Evolutionary conservation across 148 eudicot genomes (phyloP).

Genomic region (Amaranthus hypochondriacus): DNA sequence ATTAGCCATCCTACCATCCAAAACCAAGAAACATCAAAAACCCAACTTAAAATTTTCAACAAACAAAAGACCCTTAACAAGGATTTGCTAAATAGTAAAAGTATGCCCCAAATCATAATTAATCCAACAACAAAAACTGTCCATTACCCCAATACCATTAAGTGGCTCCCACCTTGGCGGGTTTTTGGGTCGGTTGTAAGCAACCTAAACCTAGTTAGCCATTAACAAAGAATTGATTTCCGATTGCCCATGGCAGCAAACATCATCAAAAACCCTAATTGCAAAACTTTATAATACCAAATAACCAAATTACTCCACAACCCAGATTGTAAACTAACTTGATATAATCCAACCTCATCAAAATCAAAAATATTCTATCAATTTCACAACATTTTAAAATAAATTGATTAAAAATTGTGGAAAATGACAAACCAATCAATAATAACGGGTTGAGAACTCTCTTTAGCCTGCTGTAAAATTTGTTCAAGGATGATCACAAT

Average conservation of each 20-base stretch:
- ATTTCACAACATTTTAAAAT: background rate
- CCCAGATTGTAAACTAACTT: slow-evolving; percentile 3
- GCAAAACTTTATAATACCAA: background rate
- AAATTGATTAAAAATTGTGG: background rate
- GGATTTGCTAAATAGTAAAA: background rate
- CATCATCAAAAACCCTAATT: too few species aligned
- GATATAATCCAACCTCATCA: background rate
- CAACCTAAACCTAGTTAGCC: too few species aligned
- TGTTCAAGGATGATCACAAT: slow-evolving; percentile 59
- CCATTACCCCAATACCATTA: too few species aligned
- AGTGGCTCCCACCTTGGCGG: too few species aligned
- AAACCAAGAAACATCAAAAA: background rate
- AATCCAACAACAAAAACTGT: too few species aligned
- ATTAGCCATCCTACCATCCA: slow-evolving; percentile 63
- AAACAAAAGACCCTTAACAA: background rate
- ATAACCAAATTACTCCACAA: background rate
- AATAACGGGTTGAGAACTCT: slow-evolving; percentile 52
- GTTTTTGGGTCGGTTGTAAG: too few species aligned
- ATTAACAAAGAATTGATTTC: too few species aligned
- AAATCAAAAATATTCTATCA: background rate
- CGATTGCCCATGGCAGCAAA: too few species aligned
- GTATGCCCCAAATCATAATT: background rate
- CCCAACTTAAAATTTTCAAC: background rate
- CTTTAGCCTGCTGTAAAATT: slow-evolving; percentile 45
- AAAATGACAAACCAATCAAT: slow-evolving; percentile 61